Evolutionary conservation across 352 stramenopile genomes (phyloP).

Genomic region (Phytophthora sansomeana): DNA sequence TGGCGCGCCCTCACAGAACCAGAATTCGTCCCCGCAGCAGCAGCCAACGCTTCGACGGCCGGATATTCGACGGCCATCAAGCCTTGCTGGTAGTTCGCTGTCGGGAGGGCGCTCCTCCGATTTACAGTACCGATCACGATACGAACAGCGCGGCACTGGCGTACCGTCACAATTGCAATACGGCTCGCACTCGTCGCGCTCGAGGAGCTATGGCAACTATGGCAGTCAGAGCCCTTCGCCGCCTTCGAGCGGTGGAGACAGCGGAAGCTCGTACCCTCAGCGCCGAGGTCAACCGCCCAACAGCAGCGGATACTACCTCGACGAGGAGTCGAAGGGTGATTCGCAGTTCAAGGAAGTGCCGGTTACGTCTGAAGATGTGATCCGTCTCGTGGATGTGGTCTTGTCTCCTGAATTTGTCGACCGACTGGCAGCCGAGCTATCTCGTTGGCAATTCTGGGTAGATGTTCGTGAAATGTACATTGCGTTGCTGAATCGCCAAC

Average conservation of each 20-base stretch:
- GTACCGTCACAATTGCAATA: slow-evolving; percentile 24
- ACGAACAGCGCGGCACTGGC: slow-evolving; percentile 28
- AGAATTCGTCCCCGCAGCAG: slow-evolving; percentile 20
- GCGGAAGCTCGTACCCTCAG: slow-evolving; percentile 20
- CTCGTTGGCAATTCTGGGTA: slow-evolving; percentile 85
- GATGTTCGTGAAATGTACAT: slow-evolving; percentile 83
- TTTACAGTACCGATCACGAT: slow-evolving; percentile 34
- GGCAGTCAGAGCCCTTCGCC: slow-evolving; percentile 42
- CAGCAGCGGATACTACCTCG: slow-evolving; percentile 33
- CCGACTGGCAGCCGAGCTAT: slow-evolving; percentile 64
- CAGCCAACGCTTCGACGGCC: slow-evolving; percentile 19
- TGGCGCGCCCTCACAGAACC: slow-evolving; percentile 4
- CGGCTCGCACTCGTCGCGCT: slow-evolving; percentile 20
- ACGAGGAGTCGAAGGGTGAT: slow-evolving; percentile 49
- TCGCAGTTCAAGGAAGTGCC: slow-evolving; percentile 62
- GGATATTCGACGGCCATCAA: slow-evolving; percentile 24
- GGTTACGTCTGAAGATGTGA: slow-evolving; percentile 79
- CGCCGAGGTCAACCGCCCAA: slow-evolving; percentile 19
- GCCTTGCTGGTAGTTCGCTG: slow-evolving; percentile 16
- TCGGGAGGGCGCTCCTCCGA: slow-evolving; percentile 17
- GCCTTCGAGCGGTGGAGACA: slow-evolving; percentile 43
- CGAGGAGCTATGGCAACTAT: slow-evolving; percentile 38
- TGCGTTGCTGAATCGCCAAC: slow-evolving; percentile 49
- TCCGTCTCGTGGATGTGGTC: slow-evolving; percentile 78
- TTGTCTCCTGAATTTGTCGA: slow-evolving; percentile 79